A percentile compares a stretch with the other conserved stretches of the same genome.
phyloP scores from a whole-genome alignment of 306 rosid species.

The Cicer chorassanicum region DNA sequence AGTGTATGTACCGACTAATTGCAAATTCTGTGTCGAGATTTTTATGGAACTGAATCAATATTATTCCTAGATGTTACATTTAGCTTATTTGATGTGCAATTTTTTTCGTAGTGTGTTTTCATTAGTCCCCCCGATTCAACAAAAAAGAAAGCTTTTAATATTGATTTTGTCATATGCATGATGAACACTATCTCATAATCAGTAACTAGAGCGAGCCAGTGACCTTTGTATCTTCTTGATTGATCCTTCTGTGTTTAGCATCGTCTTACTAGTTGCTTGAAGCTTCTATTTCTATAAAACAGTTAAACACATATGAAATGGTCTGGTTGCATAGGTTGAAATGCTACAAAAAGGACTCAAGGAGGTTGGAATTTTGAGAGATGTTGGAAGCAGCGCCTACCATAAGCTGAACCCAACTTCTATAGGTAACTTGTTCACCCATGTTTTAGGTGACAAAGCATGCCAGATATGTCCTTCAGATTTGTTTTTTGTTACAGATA shows the following conservation, averaged over 20 bases:
- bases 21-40: conserved; percentile 22
- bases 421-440: conserved; percentile 61
- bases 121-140: not conserved
- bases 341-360: conserved; percentile 82
- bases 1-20: not conserved
- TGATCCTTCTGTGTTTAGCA: conserved; percentile 23
- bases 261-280: conserved; percentile 39
- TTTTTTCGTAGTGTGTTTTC: conserved; percentile 20
- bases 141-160: not conserved
- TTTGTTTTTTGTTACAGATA: not conserved
- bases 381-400: conserved; percentile 59
- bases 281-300: conserved; percentile 28
- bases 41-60: conserved; percentile 20
- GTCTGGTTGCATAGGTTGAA: conserved; percentile 61
- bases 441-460: conserved; percentile 28
- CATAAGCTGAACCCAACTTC: conserved; percentile 93
- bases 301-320: conserved; percentile 33
- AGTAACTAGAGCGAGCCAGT: conserved; percentile 22
- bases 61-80: conserved; percentile 1
- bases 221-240: conserved; percentile 20
- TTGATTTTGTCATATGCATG: conserved; percentile 7
- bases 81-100: not conserved
- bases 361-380: conserved; percentile 77
- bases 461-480: conserved; percentile 14
- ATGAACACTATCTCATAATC: conserved; percentile 4